Conservation (phyloP, 2,329 filamentous ascomycete species). For the Colletotrichum sp. region DNA sequence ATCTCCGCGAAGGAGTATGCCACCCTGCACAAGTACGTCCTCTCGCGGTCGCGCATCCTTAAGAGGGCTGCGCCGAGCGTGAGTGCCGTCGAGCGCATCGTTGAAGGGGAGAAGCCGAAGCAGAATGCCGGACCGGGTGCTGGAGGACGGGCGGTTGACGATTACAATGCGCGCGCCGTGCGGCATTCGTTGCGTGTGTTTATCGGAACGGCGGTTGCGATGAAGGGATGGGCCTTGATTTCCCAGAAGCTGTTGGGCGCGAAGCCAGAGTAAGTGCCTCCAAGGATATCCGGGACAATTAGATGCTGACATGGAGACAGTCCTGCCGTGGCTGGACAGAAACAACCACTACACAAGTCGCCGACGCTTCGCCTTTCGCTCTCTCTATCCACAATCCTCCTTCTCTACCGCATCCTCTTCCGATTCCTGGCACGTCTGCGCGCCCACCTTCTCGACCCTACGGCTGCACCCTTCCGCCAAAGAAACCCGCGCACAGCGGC, state of each 20-base stretch:
- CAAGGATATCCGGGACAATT: accelerated
- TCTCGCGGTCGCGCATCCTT: conserved; percentile 71
- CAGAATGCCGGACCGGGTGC: conserved; percentile 26
- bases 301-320: conserved; percentile 22
- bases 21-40: conserved; percentile 80
- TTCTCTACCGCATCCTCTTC: conserved; percentile 88
- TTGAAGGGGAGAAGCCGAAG: conserved; percentile 30
- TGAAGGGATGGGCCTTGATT: conserved; percentile 63
- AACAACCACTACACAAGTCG: conserved; percentile 65
- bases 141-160: conserved; percentile 50
- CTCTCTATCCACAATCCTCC: conserved; percentile 82
- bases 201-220: conserved; percentile 62
- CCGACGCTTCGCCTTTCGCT: conserved; percentile 79
- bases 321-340: conserved; percentile 37
- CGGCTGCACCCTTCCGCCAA: conserved; percentile 79
- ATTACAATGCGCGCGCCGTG: conserved; percentile 74
- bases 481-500: conserved; percentile 80
- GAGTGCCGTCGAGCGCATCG: conserved; percentile 58
- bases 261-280: conserved; percentile 46
- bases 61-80: conserved; percentile 61
- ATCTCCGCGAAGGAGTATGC: conserved; percentile 87
- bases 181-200: conserved; percentile 76
- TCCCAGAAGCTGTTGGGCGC: conserved; percentile 55
- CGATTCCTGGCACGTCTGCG: conserved; percentile 87
- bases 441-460: conserved; percentile 77